Conservation (phyloP, 352 stramenopile species). For the Thraustochytrium sp. region DNA sequence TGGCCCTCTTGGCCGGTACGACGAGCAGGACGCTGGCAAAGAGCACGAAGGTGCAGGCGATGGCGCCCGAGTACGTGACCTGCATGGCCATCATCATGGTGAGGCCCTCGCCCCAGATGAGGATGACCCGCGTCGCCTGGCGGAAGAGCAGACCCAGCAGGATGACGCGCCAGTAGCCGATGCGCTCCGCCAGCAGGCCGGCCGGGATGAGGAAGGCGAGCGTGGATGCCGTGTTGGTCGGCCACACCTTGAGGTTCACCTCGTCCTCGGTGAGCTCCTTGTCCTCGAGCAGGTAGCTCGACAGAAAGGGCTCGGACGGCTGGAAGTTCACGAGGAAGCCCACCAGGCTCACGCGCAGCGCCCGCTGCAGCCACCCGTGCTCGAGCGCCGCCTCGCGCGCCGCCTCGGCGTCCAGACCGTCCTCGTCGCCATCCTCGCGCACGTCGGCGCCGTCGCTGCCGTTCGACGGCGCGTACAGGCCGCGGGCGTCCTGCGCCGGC, state of each 20-base stretch:
- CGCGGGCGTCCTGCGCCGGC: neutral
- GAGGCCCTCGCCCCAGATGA: constrained; percentile 23
- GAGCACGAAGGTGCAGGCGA: neutral
- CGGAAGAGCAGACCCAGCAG: neutral
- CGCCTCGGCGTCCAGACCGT: neutral
- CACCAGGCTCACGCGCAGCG: neutral
- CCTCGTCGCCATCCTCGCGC: neutral
- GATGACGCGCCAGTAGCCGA: constrained; percentile 20
- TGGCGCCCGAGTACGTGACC: constrained; percentile 7
- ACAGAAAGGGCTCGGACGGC: constrained; percentile 32
- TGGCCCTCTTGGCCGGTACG: neutral
- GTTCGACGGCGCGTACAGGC: neutral
- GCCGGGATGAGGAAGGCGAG: constrained; percentile 18
- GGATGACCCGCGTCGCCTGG: neutral
- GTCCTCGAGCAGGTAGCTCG: constrained; percentile 29
- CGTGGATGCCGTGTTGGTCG: neutral
- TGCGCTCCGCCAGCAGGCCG: constrained; percentile 20
- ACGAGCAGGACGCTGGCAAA: constrained; percentile 8
- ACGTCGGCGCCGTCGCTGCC: neutral
- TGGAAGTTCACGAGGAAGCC: neutral
- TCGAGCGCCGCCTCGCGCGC: neutral
- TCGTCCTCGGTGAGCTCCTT: constrained; percentile 24
- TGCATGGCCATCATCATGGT: constrained; percentile 16
- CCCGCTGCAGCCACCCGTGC: neutral
- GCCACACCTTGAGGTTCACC: constrained; percentile 10